phyloP scores from a whole-genome alignment of 2,329 filamentous ascomycete species.

The Thielaviopsis musarum region DNA sequence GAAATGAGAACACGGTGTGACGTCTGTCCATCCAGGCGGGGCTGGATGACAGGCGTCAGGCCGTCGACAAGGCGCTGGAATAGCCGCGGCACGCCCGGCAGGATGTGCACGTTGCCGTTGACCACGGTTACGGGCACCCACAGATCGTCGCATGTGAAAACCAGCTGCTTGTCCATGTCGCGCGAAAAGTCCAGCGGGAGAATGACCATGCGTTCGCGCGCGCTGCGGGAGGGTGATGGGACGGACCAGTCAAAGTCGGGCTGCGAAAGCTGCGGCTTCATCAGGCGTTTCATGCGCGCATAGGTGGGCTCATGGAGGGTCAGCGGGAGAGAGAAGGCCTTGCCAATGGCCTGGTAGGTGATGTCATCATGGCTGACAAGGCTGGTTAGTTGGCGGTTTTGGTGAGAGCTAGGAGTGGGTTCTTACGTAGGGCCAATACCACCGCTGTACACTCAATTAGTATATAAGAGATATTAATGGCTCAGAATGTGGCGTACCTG shows the following conservation, averaged over 20 bases:
- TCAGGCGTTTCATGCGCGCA: slow-evolving; percentile 67
- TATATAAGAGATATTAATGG: slow-evolving; percentile 9
- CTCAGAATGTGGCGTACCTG: slow-evolving; percentile 26
- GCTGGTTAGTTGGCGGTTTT: neutral
- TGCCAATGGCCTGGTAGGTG: slow-evolving; percentile 85
- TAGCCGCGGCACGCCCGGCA: slow-evolving; percentile 74
- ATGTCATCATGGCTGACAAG: slow-evolving; percentile 80
- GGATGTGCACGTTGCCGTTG: slow-evolving; percentile 83
- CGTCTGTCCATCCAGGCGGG: slow-evolving; percentile 58
- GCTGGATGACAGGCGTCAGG: slow-evolving; percentile 52
- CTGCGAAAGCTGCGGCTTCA: slow-evolving; percentile 54
- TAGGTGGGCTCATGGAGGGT: slow-evolving; percentile 63
- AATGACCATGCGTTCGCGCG: slow-evolving; percentile 81
- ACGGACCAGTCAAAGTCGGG: slow-evolving; percentile 70
- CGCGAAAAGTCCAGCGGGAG: slow-evolving; percentile 58
- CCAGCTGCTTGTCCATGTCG: slow-evolving; percentile 50
- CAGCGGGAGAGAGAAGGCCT: slow-evolving; percentile 65
- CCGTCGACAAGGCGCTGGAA: slow-evolving; percentile 66
- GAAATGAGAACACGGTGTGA: slow-evolving; percentile 66
- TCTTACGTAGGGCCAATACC: slow-evolving; percentile 83
- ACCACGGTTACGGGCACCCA: slow-evolving; percentile 87
- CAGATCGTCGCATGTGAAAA: slow-evolving; percentile 64
- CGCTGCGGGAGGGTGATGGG: slow-evolving; percentile 59
- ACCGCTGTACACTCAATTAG: slow-evolving; percentile 32
- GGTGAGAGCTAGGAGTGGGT: neutral